Base-by-base conservation (phyloP, 352 stramenopile species). In the Pythium folliculosum region DNA sequence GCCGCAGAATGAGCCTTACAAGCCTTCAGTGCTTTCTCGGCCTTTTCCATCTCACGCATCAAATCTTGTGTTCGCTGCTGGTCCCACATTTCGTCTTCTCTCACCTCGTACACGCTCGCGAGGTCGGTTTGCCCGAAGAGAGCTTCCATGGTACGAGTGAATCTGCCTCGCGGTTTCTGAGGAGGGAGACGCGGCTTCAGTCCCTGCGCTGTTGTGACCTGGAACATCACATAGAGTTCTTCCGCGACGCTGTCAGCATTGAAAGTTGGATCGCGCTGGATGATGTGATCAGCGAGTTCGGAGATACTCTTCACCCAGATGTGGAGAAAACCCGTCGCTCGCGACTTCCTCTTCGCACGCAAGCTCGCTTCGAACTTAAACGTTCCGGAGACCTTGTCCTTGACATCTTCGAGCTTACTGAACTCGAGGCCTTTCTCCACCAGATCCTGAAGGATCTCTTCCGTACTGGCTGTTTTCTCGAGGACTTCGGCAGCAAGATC, bases 361-460 rank as follows among this genome's bases (percentile, higher is more conserved):
- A 86, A 61, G 5, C 62, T 61, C 4, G 57, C 66, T 5, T 75
- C 51, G 27, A 86, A 86, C 0, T 43, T 23, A 27, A 84, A 79
- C 9, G 30, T 51, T 19, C 38, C 68, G 2, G 55, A 44, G 4
- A 70, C 70, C 17, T 32, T 35, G 47, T 79, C 76, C 35, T 73
- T 54, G 43, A 84, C 71, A 21, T 79, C 69, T 43, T 75, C 71
- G 14, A 77, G 50, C 50, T 86, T 86, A 50, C 76, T 86, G 57
- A 86, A 86, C 51, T 86, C 71, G 17, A 86, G 53, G 1, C 62
- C 64, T 53, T 82, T 66, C 9, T 75, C 59, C 3, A 78, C 56
- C 58, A 86, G 62, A 44, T 81, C 74, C 61, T 84, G 69, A 27
- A 84, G 80, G 21, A 86, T 65, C 62, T 86, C 77, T 61, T 86